Percentiles rank a stretch among this genome's conserved stretches.
These are phyloP conservation scores for Colletotrichum liriopes DNA, from an alignment of 2,329 filamentous ascomycete species.

Conservation along the genomic window DNA sequence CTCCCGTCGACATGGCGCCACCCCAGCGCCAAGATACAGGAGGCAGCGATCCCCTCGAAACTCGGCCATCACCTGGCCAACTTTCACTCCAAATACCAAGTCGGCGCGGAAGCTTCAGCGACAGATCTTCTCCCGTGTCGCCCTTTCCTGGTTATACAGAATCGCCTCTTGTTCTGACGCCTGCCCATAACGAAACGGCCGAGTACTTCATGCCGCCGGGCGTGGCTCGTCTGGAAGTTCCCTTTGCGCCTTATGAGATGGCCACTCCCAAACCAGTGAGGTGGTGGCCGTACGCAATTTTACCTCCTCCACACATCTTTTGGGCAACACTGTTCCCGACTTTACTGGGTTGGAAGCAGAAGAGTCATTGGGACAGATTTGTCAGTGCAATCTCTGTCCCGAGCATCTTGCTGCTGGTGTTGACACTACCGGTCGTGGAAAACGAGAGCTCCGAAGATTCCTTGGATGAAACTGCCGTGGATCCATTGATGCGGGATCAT, in stretches of 20 bases:
- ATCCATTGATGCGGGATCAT: conserved; percentile 30
- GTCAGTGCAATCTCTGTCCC: conserved; percentile 88
- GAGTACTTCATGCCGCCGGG: conserved; percentile 70
- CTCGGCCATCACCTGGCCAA: conserved; percentile 36
- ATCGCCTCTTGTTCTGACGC: conserved; percentile 63
- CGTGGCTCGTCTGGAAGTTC: conserved; percentile 59
- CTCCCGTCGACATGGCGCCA: conserved; percentile 49
- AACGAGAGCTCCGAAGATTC: conserved; percentile 70
- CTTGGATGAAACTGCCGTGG: conserved; percentile 52
- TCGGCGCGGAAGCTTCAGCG: conserved; percentile 59
- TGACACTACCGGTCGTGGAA: conserved; percentile 94
- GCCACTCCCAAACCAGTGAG: conserved; percentile 63
- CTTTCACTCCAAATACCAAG: conserved; percentile 66
- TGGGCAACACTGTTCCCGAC: conserved; percentile 88
- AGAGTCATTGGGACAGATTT: conserved; percentile 87
- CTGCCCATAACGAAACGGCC: conserved; percentile 60
- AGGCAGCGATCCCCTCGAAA: conserved; percentile 17
- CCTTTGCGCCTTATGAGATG: conserved; percentile 62
- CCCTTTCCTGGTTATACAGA: conserved; percentile 82
- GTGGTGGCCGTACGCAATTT: conserved; percentile 86
- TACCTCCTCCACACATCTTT: conserved; percentile 82
- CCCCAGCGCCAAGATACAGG: conserved; percentile 30
- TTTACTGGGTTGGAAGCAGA: conserved; percentile 84
- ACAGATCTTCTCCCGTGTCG: conserved; percentile 65
- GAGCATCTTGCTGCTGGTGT: conserved; percentile 89